Evolutionary conservation across 2,329 filamentous ascomycete species (phyloP).

Genomic region (Tympanopsis confertula): DNA sequence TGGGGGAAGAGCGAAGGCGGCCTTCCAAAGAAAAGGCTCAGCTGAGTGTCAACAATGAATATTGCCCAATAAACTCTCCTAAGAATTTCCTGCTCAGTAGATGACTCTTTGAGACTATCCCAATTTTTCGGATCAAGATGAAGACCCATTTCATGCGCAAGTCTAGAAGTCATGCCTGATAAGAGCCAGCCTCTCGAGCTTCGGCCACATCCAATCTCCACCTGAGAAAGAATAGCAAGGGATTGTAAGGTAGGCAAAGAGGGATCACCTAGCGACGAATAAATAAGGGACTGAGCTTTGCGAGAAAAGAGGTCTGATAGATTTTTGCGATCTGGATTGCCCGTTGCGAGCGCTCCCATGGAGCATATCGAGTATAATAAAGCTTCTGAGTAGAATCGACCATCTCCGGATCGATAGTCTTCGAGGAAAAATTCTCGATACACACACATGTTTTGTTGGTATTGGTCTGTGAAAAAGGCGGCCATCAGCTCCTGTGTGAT

Average conservation of each 20-base stretch:
- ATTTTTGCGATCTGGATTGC: slow-evolving; percentile 18
- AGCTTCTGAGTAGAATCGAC: slow-evolving; percentile 35
- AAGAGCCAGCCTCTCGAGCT: slow-evolving; percentile 37
- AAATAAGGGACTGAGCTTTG: slow-evolving; percentile 31
- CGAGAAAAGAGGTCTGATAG: slow-evolving; percentile 29
- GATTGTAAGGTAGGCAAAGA: slow-evolving; percentile 33
- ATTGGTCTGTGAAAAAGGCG: slow-evolving; percentile 32
- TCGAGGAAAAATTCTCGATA: slow-evolving; percentile 37
- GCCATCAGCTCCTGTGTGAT: slow-evolving; percentile 31
- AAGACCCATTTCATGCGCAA: slow-evolving; percentile 38
- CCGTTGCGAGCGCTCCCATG: slow-evolving; percentile 32
- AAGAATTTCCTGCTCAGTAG: slow-evolving; percentile 32
- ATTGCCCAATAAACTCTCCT: slow-evolving; percentile 37
- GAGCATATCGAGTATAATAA: slow-evolving; percentile 35
- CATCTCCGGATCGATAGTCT: slow-evolving; percentile 32
- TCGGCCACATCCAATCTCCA: slow-evolving; percentile 33
- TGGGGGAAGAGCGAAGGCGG: slow-evolving; percentile 35
- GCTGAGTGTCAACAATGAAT: slow-evolving; percentile 35
- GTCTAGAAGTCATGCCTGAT: slow-evolving; percentile 37
- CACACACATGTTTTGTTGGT: slow-evolving; percentile 35
- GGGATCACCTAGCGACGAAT: slow-evolving; percentile 28
- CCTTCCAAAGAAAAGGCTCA: slow-evolving; percentile 37
- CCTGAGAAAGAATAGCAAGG: slow-evolving; percentile 29
- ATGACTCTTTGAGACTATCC: slow-evolving; percentile 23
- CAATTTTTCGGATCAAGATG: slow-evolving; percentile 38